Base-by-base conservation (phyloP, 129 eudicot genomes). In the Flaveria sonorensis region DNA sequence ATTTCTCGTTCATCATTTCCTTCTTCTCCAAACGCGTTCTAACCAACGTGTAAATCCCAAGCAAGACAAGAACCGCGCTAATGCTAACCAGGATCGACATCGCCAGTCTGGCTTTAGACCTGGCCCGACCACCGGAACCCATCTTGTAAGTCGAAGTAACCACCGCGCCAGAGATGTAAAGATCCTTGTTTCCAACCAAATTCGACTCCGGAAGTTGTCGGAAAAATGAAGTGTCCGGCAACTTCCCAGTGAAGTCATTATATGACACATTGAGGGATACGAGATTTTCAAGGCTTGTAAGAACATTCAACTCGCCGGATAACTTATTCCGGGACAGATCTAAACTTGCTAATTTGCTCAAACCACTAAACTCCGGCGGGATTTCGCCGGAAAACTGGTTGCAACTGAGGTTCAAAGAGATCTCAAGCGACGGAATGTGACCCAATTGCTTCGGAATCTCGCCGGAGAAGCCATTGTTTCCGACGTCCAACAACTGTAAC, bases 361-460 rank as follows among this genome's bases (percentile, higher is more conserved):
- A 88, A 57, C 86, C 88, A 10, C 85, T 81, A 21, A 95, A 89
- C 75, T 95, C 92, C 6, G 75, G 10, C 51, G 99, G 99, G 65
- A 95, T 86, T 43, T 86, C 76, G 2, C 99, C 97, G 0, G 90
- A 82, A 39, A 91, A 83, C 45, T 79, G 92, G 78, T 95, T 95
- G 53, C 79, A 88, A 78, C 99, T 95, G 7, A 95, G 92, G 74
- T 95, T 95, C 18, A 95, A 88, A n/a, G 97, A 82, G 86, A 95
- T 95, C 68, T 88, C 97, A 9, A 95, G 90, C 0, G 97, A 87
- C 39, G 93, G 90, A 74, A 95, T 78, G 64, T 85, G 87, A 42
- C 97, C 99, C 53, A 95, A 74, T 66, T 91, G 96, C 72, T 91
- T 88, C 0, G 99, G 96, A 39, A 95, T 74, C 3, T 83, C 87